Percentiles rank a stretch among this genome's conserved stretches.
Evolutionary conservation across 73 alveolate species (phyloP).

Genomic region (Tetrahymena borealis): DNA sequence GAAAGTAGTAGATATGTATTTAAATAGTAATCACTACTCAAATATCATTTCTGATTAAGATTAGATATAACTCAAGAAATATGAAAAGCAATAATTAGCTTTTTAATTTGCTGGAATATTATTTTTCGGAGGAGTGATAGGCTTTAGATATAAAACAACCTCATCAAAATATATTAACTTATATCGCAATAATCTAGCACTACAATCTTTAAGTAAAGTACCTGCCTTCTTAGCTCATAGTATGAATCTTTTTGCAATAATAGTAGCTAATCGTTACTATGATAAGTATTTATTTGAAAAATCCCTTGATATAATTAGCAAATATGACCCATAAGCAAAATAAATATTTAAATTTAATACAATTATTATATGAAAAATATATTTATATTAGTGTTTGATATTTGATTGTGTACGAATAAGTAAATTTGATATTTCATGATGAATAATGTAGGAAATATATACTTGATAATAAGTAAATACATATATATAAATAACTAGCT

Average conservation of each 20-base stretch:
- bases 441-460: no score
- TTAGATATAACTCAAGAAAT: background rate
- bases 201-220: background rate
- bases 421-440: no score
- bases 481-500: no score
- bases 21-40: background rate
- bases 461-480: no score
- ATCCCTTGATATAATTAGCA: background rate
- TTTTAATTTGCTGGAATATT: background rate
- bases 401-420: no score
- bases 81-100: background rate
- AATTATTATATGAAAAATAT: background rate
- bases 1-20: background rate
- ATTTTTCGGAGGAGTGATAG: background rate
- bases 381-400: no score
- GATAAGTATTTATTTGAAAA: background rate
- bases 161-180: background rate
- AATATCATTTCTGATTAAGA: background rate
- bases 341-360: background rate
- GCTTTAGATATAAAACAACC: background rate
- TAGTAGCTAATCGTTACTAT: background rate
- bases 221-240: background rate
- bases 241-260: background rate
- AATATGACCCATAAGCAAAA: background rate
- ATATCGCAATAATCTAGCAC: background rate